Evolutionary conservation across 2,329 filamentous ascomycete species (phyloP).

Genomic region (Aspergillus jensenii): DNA sequence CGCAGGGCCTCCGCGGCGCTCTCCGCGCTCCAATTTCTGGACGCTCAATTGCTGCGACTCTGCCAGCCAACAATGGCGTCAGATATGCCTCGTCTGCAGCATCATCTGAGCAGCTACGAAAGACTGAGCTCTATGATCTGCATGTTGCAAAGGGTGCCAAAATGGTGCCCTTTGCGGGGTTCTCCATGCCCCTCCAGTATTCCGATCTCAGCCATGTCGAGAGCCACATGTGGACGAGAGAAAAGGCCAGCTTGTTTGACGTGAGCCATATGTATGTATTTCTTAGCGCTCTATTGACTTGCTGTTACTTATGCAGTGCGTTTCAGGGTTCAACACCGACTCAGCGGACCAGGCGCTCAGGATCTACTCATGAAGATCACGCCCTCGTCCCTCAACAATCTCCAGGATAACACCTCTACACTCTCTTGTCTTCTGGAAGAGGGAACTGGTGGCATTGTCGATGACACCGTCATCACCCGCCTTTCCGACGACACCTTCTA

Average conservation of each 20-base stretch:
- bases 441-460: slow-evolving; percentile 83
- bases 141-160: slow-evolving; percentile 79
- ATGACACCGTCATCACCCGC: slow-evolving; percentile 88
- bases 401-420: slow-evolving; percentile 69
- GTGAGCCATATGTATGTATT: slow-evolving; percentile 83
- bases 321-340: slow-evolving; percentile 71
- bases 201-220: slow-evolving; percentile 71
- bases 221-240: slow-evolving; percentile 86
- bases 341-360: slow-evolving; percentile 76
- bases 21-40: slow-evolving; percentile 21
- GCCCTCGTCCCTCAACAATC: slow-evolving; percentile 67
- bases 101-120: slow-evolving; percentile 27
- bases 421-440: slow-evolving; percentile 82
- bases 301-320: not conserved
- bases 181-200: slow-evolving; percentile 91
- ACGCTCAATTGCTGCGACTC: slow-evolving; percentile 10
- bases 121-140: slow-evolving; percentile 75
- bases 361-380: slow-evolving; percentile 83
- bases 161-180: slow-evolving; percentile 96
- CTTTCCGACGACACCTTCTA: slow-evolving; percentile 77
- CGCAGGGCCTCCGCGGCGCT: slow-evolving; percentile 19
- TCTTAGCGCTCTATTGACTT: not conserved
- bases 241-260: slow-evolving; percentile 88
- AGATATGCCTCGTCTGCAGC: slow-evolving; percentile 35
- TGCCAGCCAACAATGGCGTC: slow-evolving; percentile 18